These are phyloP conservation scores for Cymbopogon flexuosus DNA, from an alignment of 202 grass and related monocot genomes.

Conservation along the genomic window DNA sequence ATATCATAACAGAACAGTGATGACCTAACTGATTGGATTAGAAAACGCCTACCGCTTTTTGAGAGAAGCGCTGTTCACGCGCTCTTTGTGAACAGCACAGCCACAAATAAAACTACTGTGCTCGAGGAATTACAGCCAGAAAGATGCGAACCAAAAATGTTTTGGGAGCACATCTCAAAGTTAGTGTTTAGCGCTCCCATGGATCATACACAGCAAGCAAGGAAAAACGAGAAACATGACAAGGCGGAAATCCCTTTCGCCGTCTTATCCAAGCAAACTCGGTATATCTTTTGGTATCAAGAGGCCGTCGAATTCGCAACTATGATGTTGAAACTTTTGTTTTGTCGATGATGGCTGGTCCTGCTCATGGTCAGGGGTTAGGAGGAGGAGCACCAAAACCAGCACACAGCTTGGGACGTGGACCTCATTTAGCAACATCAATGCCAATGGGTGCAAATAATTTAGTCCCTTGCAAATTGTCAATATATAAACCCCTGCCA, in stretches of 20 bases:
- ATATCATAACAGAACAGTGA: conserved; percentile 27
- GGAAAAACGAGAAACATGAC: conserved; percentile 29
- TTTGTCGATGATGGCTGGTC: conserved; percentile 34
- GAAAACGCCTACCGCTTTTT: conserved; percentile 24
- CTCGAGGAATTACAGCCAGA: conserved; percentile 35
- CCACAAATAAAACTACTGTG: conserved; percentile 16
- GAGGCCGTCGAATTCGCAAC: conserved; percentile 26
- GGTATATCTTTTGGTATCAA: conserved; percentile 28
- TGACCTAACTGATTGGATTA: conserved; percentile 27
- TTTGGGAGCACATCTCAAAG: conserved; percentile 32
- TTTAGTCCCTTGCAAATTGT: conserved; percentile 34
- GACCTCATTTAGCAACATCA: conserved; percentile 46
- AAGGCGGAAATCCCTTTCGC: conserved; percentile 41
- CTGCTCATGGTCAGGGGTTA: conserved; percentile 38
- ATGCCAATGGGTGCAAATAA: conserved; percentile 24
- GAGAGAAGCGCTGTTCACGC: conserved; percentile 25
- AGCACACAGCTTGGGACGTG: conserved; percentile 25
- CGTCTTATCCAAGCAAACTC: conserved; percentile 30
- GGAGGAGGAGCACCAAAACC: conserved; percentile 29
- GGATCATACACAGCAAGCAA: conserved; percentile 22
- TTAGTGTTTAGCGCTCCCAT: conserved; percentile 11
- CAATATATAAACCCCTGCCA: not conserved
- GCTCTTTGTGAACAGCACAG: conserved; percentile 29
- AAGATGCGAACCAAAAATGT: conserved; percentile 36
- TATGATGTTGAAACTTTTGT: conserved; percentile 23